These are phyloP conservation scores for Candida xiaguanensis DNA, from an alignment of 805 yeast species.

Conservation along the genomic window DNA sequence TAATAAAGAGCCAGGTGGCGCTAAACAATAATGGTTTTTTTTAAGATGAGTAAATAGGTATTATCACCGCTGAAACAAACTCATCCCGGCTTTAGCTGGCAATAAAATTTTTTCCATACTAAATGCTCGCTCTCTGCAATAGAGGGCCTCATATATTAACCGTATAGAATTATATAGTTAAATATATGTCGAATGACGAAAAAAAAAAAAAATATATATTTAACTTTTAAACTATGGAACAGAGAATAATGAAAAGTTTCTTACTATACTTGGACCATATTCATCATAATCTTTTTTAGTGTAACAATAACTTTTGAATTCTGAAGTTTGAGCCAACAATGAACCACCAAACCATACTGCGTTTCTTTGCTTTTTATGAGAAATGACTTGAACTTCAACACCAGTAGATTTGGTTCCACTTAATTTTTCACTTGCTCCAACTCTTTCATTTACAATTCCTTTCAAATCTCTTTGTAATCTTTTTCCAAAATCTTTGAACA, in stretches of 20 bases:
- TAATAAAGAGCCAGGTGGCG: neutral
- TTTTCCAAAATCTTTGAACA: conserved; percentile 98
- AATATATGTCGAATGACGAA: neutral
- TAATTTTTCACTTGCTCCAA: conserved; percentile 71
- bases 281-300: conserved; percentile 97
- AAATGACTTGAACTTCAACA: conserved; percentile 93
- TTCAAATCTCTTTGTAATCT: conserved; percentile 94
- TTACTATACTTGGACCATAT: conserved; percentile 94
- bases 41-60: neutral
- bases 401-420: conserved; percentile 83
- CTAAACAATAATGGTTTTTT: neutral
- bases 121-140: neutral
- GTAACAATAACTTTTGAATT: conserved; percentile 93
- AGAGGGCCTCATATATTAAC: neutral
- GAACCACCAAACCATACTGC: conserved; percentile 99
- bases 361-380: conserved; percentile 95
- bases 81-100: neutral
- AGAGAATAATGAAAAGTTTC: conserved; percentile 92
- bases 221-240: conserved; percentile 55
- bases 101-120: neutral
- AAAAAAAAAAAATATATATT: conserved; percentile 1
- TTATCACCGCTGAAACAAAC: neutral
- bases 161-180: too few species aligned
- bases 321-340: conserved; percentile 92
- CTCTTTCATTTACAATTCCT: conserved; percentile 82